Conservation (phyloP, 768 basidiomycete species). For the Leccinum incarnatum region DNA sequence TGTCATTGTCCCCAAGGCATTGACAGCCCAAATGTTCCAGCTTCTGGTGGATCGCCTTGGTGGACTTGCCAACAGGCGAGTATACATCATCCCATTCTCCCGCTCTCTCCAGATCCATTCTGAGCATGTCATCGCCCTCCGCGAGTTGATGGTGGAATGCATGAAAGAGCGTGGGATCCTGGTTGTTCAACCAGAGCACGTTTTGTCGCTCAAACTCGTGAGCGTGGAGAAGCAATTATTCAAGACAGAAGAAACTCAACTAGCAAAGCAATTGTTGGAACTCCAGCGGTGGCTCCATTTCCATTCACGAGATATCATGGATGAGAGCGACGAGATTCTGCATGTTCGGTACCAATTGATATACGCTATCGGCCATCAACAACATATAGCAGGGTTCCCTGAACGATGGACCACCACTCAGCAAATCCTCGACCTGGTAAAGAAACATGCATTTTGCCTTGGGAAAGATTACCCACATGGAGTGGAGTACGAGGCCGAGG, state of each 20-base stretch:
- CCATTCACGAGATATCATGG: constrained; percentile 28
- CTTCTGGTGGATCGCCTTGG: constrained; percentile 43
- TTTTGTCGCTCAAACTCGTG: constrained; percentile 50
- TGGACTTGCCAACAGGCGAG: constrained; percentile 43
- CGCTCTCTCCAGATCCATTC: constrained; percentile 32
- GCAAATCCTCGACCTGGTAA: constrained; percentile 29
- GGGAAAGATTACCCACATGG: constrained; percentile 1
- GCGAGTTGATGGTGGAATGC: constrained; percentile 38
- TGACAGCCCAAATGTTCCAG: constrained; percentile 48
- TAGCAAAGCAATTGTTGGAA: constrained; percentile 23
- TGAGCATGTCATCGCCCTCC: constrained; percentile 24
- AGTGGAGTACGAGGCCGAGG: constrained; percentile 21
- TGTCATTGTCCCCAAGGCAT: constrained; percentile 49
- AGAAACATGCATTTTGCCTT: constrained; percentile 14
- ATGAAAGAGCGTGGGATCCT: constrained; percentile 40
- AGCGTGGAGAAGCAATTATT: constrained; percentile 37
- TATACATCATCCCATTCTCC: constrained; percentile 52
- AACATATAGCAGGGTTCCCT: constrained; percentile 27
- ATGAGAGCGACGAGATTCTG: constrained; percentile 33
- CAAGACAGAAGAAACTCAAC: not conserved
- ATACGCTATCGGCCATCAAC: constrained; percentile 35
- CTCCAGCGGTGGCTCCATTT: constrained; percentile 27
- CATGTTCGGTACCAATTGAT: constrained; percentile 37
- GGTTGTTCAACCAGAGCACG: constrained; percentile 51
- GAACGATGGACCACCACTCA: constrained; percentile 36